Evolutionary conservation across 352 stramenopile species (phyloP), one percentile per base, ranked within the genome.

Genomic region (Globisporangium viniferum): DNA sequence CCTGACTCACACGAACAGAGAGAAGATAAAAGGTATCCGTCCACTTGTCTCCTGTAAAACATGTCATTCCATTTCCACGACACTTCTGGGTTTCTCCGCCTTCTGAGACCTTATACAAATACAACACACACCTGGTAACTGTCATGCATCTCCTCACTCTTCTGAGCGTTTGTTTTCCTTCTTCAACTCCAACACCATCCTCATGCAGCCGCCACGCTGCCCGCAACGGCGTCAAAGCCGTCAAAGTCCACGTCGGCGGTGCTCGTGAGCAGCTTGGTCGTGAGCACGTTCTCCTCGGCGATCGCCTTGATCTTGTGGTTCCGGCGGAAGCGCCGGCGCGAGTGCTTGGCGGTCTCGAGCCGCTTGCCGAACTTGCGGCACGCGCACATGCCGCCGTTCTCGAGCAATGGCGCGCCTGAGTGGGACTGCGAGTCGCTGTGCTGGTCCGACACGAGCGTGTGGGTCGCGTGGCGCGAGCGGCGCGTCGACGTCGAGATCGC

Each of bases 331-430:
- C 67, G 61, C 10, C 62, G 44, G 2, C 62, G 59, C 27, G 54
- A 63, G 8, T 58, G 24, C 33, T 72, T 72, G 29, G 44, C 46
- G 12, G 22, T 49, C 62, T 72, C 67, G n/a, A 72, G 55, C 5
- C 64, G 51, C 55, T 72, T 61, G 2, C 67, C 61, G 18, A 72
- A 59, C 56, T 72, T 73, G 33, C 44, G 68, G 18, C 68, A 73
- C 3, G 57, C 62, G 33, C 68, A 73, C 20, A 67, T 59, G 5
- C 49, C 62, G 15, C 62, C 62, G 48, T 67, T 67, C 31, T 60
- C 62, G 31, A 67, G 62, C 33, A 61, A n/a, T 18, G 48, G 53
- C 4, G 41, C 59, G 5, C 44, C 48, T 1, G 62, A 67, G 62
- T 60, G 53, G 27, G 33, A 51, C 5, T 49, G 24, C 22, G 31